Percentiles rank a stretch among this genome's conserved stretches.
Conservation (phyloP, 2,329 filamentous ascomycete species). For the Dactylellina sp. region DNA sequence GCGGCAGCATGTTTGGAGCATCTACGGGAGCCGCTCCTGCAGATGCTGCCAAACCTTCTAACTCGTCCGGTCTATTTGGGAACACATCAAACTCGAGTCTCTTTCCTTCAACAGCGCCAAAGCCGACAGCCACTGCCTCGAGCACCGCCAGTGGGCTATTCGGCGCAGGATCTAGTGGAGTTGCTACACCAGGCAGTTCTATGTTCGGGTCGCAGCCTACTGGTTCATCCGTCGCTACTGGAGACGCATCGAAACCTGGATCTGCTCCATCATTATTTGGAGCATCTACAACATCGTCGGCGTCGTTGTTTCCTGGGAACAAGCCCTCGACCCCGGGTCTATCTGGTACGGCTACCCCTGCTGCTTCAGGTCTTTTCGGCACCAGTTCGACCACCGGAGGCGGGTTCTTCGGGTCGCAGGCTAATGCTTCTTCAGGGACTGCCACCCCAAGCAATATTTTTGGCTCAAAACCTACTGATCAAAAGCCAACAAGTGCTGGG, state of each 20-base stretch:
- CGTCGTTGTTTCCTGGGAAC: slow-evolving; percentile 5
- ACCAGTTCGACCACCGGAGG: not conserved
- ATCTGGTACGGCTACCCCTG: slow-evolving; percentile 41
- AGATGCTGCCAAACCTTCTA: slow-evolving; percentile 25
- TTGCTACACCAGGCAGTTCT: slow-evolving; percentile 28
- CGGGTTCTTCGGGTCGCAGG: slow-evolving; percentile 25
- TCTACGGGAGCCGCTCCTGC: slow-evolving; percentile 51
- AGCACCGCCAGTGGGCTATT: slow-evolving; percentile 22
- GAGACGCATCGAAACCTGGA: slow-evolving; percentile 31
- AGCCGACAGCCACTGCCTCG: slow-evolving; percentile 14
- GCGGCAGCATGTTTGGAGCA: slow-evolving; percentile 32
- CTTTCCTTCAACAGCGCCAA: slow-evolving; percentile 24
- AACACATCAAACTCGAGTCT: slow-evolving; percentile 29
- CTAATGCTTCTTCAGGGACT: slow-evolving; percentile 56
- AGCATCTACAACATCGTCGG: not conserved
- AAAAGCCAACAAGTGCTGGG: slow-evolving; percentile 62
- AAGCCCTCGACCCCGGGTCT: slow-evolving; percentile 32
- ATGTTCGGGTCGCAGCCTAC: slow-evolving; percentile 32
- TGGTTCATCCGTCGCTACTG: not conserved
- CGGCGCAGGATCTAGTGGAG: slow-evolving; percentile 30
- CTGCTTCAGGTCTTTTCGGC: slow-evolving; percentile 29
- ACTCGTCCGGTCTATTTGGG: slow-evolving; percentile 17
- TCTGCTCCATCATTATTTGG: slow-evolving; percentile 27
- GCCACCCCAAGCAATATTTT: slow-evolving; percentile 58
- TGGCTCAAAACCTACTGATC: slow-evolving; percentile 59